Base-by-base conservation (phyloP, 495 filamentous ascomycete species). In the Filosporella fistucella region DNA sequence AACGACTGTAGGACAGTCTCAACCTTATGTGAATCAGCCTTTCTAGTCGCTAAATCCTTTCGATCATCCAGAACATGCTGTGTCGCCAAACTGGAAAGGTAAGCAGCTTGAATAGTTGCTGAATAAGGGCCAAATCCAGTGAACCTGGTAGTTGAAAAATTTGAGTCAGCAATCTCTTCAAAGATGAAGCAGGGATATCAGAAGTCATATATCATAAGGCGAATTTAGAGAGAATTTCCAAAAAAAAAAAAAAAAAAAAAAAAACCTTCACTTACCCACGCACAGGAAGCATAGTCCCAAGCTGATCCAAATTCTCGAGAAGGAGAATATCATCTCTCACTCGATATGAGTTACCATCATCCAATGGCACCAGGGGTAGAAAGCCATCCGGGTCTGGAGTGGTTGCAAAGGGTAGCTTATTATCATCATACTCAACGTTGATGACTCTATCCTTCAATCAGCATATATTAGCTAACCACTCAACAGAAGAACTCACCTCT, bases 401-500 rank as follows among this genome's bases (percentile, higher is more conserved):
- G 10, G 26, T 18, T 45, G 55, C 49, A 13, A 53, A 44, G 6
- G 45, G 49, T n/a, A 52, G 46, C 13, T 18, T 30, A 23, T 39
- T 40, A n/a, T 54, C 28, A 18, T 36, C 13, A 26, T 46, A 42
- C 23, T 49, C 45, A 4, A n/a, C 20, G 14, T 38, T 44, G 14
- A 49, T 32, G 14, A 57, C 21, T 24, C 55, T 57, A 38, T 34
- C 3, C 2, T 6, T 24, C 11, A 11, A 32, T 25, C 18, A 28
- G 18, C 22, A 18, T 16, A 4, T 13, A 30, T 28, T 29, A 13
- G 8, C n/a, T 12, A n/a, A 29, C 29, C 4, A 43, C 6, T 8
- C n/a, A 9, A 13, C 42, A 37, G 10, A n/a, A n/a, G 10, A 9
- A 40, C 39, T 11, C 43, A 54, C 55, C 55, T 41, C 49, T 57